A percentile compares a stretch with the other conserved stretches of the same genome.
Conservation (phyloP, 1,284 basidiomycete genomes). For the Irpex sp. region DNA sequence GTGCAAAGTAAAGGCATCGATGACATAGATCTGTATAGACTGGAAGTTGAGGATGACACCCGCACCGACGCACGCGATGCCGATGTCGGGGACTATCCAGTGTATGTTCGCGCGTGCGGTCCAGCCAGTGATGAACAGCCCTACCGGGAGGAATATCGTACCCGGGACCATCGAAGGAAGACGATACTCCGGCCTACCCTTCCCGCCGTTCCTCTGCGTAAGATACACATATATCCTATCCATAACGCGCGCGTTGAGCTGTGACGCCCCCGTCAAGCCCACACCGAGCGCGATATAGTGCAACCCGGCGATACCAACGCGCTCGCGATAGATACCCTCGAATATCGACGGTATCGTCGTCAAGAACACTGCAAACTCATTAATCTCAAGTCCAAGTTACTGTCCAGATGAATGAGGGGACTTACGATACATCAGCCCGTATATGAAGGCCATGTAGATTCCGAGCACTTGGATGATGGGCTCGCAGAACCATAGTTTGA, state of each 20-base stretch:
- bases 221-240: slow-evolving; percentile 64
- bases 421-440: slow-evolving; percentile 64
- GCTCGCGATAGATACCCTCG: slow-evolving; percentile 54
- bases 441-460: slow-evolving; percentile 59
- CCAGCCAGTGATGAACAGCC: slow-evolving; percentile 77
- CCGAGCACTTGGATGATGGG: slow-evolving; percentile 54
- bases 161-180: slow-evolving; percentile 64
- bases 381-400: not conserved
- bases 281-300: slow-evolving; percentile 74
- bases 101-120: slow-evolving; percentile 58
- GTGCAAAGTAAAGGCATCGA: slow-evolving; percentile 74
- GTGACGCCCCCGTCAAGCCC: slow-evolving; percentile 60
- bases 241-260: slow-evolving; percentile 65
- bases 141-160: slow-evolving; percentile 60
- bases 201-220: slow-evolving; percentile 57
- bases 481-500: slow-evolving; percentile 51
- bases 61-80: slow-evolving; percentile 61
- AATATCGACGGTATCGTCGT: slow-evolving; percentile 77
- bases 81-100: slow-evolving; percentile 79
- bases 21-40: slow-evolving; percentile 69
- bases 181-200: slow-evolving; percentile 66
- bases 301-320: slow-evolving; percentile 63
- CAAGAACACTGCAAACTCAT: slow-evolving; percentile 52
- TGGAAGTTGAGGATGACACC: slow-evolving; percentile 67
- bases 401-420: slow-evolving; percentile 4